These are phyloP conservation scores for Amauroascus niger DNA, from an alignment of 2,329 filamentous ascomycete genomes.

Conservation along the genomic window DNA sequence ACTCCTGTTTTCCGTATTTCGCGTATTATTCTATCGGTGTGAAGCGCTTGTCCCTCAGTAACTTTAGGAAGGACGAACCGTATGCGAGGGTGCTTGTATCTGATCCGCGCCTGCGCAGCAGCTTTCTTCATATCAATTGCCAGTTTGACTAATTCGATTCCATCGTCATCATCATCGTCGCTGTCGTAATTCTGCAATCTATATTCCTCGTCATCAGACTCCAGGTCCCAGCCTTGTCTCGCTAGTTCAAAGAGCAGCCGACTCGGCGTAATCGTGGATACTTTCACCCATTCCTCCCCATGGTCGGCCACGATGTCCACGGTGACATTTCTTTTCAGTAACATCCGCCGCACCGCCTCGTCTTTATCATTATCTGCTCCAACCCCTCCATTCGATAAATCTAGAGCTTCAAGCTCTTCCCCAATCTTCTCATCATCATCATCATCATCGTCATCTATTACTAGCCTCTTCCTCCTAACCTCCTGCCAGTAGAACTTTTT, in stretches of 20 bases:
- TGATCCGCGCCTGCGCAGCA: slow-evolving; percentile 47
- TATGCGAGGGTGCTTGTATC: slow-evolving; percentile 51
- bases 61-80: slow-evolving; percentile 54
- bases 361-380: slow-evolving; percentile 19
- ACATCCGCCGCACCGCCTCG: slow-evolving; percentile 30
- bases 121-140: slow-evolving; percentile 51
- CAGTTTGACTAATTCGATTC: slow-evolving; percentile 51
- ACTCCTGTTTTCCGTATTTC: slow-evolving; percentile 46
- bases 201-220: slow-evolving; percentile 37
- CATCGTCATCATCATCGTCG: slow-evolving; percentile 47
- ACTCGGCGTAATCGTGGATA: slow-evolving; percentile 55
- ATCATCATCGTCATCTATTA: no score
- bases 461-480: slow-evolving; percentile 8
- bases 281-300: slow-evolving; percentile 58
- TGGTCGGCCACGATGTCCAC: slow-evolving; percentile 57
- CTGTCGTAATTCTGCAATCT: slow-evolving; percentile 32
- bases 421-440: neutral
- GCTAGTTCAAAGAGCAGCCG: slow-evolving; percentile 59
- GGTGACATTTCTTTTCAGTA: slow-evolving; percentile 43
- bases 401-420: slow-evolving; percentile 1
- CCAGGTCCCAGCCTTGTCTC: slow-evolving; percentile 54
- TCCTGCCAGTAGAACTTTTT: slow-evolving; percentile 46
- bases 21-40: slow-evolving; percentile 49
- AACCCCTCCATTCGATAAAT: slow-evolving; percentile 7
- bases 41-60: slow-evolving; percentile 39